Percentiles rank a stretch among this genome's conserved stretches.
phyloP scores from a whole-genome alignment of 2,329 filamentous ascomycete species.

The Emericellopsis cladophorae region DNA sequence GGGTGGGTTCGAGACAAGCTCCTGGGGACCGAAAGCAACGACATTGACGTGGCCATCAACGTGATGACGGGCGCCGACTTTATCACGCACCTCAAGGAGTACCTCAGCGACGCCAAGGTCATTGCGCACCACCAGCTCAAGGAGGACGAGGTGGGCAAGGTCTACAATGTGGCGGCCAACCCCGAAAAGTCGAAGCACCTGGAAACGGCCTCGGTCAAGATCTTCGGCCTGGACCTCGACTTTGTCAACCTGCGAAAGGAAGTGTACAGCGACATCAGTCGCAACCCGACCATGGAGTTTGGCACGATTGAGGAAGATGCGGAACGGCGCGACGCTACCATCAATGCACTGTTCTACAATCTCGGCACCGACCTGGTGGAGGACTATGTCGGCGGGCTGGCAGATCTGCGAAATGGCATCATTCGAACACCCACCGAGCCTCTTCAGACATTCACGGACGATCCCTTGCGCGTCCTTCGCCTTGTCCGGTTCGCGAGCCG shows the following conservation, averaged over 20 bases:
- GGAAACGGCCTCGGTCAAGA: slow-evolving; percentile 76
- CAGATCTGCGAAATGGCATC: slow-evolving; percentile 58
- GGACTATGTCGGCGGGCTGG: slow-evolving; percentile 70
- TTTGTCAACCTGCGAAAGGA: slow-evolving; percentile 92
- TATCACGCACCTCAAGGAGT: slow-evolving; percentile 54
- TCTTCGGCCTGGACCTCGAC: slow-evolving; percentile 82
- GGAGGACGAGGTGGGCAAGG: slow-evolving; percentile 51
- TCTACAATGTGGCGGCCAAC: slow-evolving; percentile 85
- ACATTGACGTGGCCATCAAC: slow-evolving; percentile 80
- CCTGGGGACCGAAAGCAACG: slow-evolving; percentile 57
- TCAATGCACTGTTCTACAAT: slow-evolving; percentile 96
- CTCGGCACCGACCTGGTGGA: slow-evolving; percentile 68
- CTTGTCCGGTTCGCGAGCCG: slow-evolving; percentile 85
- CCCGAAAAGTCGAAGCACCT: slow-evolving; percentile 95
- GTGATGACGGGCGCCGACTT: slow-evolving; percentile 72
- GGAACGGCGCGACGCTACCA: slow-evolving; percentile 75
- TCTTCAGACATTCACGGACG: slow-evolving; percentile 86
- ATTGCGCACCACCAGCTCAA: slow-evolving; percentile 46
- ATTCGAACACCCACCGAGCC: slow-evolving; percentile 82
- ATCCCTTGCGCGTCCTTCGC: slow-evolving; percentile 76
- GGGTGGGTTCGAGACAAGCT: slow-evolving; percentile 84
- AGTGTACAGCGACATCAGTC: slow-evolving; percentile 76
- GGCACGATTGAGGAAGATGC: slow-evolving; percentile 88
- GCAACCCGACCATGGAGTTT: slow-evolving; percentile 88
- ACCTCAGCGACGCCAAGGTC: slow-evolving; percentile 49